phyloP scores from a whole-genome alignment of 495 filamentous ascomycete species.

The Aspergillus mulundensis region DNA sequence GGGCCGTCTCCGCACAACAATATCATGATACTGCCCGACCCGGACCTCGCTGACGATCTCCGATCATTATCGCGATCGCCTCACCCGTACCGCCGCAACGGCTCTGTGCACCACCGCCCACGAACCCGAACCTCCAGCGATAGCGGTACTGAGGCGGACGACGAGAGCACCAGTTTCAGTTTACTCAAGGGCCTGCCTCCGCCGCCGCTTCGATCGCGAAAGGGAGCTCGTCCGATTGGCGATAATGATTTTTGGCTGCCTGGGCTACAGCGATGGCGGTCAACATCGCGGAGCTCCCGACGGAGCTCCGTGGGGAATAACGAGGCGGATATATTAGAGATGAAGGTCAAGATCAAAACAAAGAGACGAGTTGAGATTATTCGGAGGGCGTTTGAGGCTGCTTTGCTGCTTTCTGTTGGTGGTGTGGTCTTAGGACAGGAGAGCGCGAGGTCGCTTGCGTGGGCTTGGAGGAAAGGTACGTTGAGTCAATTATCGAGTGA shows the following conservation, averaged over 20 bases:
- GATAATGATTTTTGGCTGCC: conserved; percentile 36
- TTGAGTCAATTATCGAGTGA: background rate
- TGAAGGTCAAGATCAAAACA: conserved; percentile 28
- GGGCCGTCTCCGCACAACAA: conserved; percentile 18
- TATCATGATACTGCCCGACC: conserved; percentile 22
- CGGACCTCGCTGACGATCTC: conserved; percentile 28
- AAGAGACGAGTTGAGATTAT: conserved; percentile 42
- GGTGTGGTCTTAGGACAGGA: conserved; percentile 33
- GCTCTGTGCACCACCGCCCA: conserved; percentile 31
- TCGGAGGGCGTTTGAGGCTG: conserved; percentile 42
- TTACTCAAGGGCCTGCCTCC: conserved; percentile 79
- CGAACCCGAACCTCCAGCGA: conserved; percentile 67
- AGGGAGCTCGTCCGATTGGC: conserved; percentile 57
- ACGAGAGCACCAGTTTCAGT: conserved; percentile 63
- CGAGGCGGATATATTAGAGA: conserved; percentile 23
- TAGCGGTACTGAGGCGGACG: conserved; percentile 87
- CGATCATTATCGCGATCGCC: conserved; percentile 66
- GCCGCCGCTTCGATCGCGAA: conserved; percentile 63
- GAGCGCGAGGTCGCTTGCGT: conserved; percentile 32
- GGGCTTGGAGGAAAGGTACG: conserved; percentile 43
- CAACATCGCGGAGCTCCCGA: conserved; percentile 29
- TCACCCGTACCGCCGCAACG: conserved; percentile 65
- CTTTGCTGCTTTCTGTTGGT: conserved; percentile 43
- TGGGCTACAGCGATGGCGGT: conserved; percentile 33
- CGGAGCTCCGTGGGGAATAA: conserved; percentile 39